These are phyloP conservation scores for Fusarium poae DNA, from an alignment of 2,329 filamentous ascomycete species.

Conservation along the genomic window DNA sequence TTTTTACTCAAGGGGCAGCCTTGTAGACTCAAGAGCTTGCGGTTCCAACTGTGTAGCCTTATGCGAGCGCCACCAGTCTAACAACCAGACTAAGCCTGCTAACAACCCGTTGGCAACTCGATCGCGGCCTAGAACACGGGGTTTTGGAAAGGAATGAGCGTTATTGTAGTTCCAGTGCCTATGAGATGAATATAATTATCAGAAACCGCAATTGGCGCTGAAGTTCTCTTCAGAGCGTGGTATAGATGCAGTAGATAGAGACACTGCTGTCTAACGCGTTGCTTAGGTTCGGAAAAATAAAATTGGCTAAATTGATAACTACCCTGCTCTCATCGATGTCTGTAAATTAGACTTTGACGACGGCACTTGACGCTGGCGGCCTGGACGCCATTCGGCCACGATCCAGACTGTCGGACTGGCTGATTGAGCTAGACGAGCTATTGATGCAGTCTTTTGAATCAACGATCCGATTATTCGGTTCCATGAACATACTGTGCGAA, in stretches of 20 bases:
- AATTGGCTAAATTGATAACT: slow-evolving; percentile 17
- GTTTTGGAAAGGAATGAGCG: slow-evolving; percentile 14
- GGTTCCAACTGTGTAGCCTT: slow-evolving; percentile 32
- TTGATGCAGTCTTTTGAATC: slow-evolving; percentile 15
- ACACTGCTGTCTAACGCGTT: slow-evolving; percentile 5
- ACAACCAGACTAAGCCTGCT: slow-evolving; percentile 19
- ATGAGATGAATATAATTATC: neutral
- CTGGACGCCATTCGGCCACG: slow-evolving; percentile 32
- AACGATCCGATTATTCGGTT: slow-evolving; percentile 21
- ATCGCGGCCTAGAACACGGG: slow-evolving; percentile 42
- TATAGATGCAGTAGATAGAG: slow-evolving; percentile 11
- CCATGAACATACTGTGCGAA: slow-evolving; percentile 9
- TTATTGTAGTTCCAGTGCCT: neutral
- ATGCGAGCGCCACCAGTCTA: slow-evolving; percentile 42
- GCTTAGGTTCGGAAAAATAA: slow-evolving; percentile 9
- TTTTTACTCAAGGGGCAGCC: slow-evolving; percentile 41
- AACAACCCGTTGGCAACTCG: slow-evolving; percentile 25
- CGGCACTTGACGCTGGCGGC: slow-evolving; percentile 27
- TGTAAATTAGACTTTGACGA: slow-evolving; percentile 10
- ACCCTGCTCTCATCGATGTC: slow-evolving; percentile 22
- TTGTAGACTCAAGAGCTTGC: slow-evolving; percentile 29
- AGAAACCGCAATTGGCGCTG: slow-evolving; percentile 14
- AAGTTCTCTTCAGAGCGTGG: slow-evolving; percentile 1
- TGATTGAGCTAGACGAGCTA: slow-evolving; percentile 21
- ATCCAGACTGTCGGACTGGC: slow-evolving; percentile 34